Base-by-base conservation (phyloP, 2,329 filamentous ascomycete species). In the Trichophyton schoenleinii region DNA sequence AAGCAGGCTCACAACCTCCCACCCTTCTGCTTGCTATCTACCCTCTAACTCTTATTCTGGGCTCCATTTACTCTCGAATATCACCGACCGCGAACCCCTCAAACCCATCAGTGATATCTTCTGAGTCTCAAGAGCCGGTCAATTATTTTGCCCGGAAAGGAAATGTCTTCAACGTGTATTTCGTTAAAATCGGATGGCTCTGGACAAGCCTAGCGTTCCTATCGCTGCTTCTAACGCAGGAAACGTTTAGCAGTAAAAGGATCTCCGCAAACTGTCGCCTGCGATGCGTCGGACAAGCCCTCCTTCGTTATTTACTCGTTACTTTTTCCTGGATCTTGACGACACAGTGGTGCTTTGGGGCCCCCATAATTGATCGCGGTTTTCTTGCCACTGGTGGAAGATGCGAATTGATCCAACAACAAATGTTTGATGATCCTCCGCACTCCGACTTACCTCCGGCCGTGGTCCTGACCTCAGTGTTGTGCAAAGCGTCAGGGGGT, bases 311-410 rank as follows among this genome's bases (percentile, higher is more conserved):
- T 80, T 77, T 66, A 0, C 75, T 87, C 7, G 83, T 90, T 0
- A 97, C 94, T 7, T 69, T 75, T 1, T 87, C 86, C 74, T 99
- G 94, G 94, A 79, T 90, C 48, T 76, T 90, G 44, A 85, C 94
- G 18, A 99, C 94, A 65, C 94, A 97, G 78, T 97, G 94, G 94
- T 97, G 86, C 73, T 96, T 99, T 69, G 94, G 94, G 0, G 86
- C 94, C 1, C 81, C 91, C 20, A 78, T 99, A 57, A 92, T 97
- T 68, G 94, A 99, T 72, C 86, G 91, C 61, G 84, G 87, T 2
- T 99, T 97, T 72, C 80, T 84, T n/a, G 82, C 89, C 73, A 96
- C 90, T 0, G 94, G 94, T 2, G 94, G 94, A 0, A 83, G 82
- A 69, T 99, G 94, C 72, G 85, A 89, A 70, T 68, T 83, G 13